Percentiles rank a stretch among this genome's conserved stretches.
Conservation (phyloP, 2,329 filamentous ascomycete genomes). For the Arthrobotrys iridis region DNA sequence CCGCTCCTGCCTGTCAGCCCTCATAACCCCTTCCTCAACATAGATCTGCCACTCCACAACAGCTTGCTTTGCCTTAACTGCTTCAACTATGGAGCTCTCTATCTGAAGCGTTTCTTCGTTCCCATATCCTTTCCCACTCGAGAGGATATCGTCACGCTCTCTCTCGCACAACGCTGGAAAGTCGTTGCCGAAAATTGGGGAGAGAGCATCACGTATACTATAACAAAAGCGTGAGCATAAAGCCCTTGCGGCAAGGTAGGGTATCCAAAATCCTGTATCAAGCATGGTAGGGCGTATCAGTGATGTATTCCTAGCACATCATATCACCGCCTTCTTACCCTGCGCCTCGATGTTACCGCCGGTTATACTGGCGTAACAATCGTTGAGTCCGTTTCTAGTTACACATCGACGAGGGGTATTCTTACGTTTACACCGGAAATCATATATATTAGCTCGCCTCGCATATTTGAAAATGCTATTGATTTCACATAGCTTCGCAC, state of each 20-base stretch:
- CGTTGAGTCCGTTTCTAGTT: conserved; percentile 79
- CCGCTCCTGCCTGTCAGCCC: conserved; percentile 28
- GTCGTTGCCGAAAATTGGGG: conserved; percentile 85
- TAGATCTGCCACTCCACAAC: conserved; percentile 50
- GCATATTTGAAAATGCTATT: not conserved
- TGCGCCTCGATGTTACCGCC: conserved; percentile 90
- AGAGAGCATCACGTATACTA: conserved; percentile 82
- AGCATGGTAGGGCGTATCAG: not conserved
- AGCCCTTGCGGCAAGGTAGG: conserved; percentile 83
- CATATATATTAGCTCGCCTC: not conserved
- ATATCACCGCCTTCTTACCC: conserved; percentile 68
- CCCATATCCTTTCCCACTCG: conserved; percentile 10
- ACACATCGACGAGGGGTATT: conserved; percentile 74
- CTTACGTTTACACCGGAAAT: conserved; percentile 61
- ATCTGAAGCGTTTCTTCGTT: conserved; percentile 35
- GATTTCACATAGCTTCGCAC: not conserved
- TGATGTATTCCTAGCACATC: conserved; percentile 49
- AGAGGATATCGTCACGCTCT: conserved; percentile 26
- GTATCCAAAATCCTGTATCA: conserved; percentile 96
- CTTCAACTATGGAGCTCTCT: conserved; percentile 29
- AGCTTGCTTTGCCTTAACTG: conserved; percentile 55
- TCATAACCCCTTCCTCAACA: conserved; percentile 31
- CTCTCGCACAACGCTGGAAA: conserved; percentile 76
- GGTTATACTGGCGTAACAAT: conserved; percentile 94
- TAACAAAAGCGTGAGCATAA: conserved; percentile 91